phyloP scores from a whole-genome alignment of 495 filamentous ascomycete genomes.

The Lasiosphaeria miniovina region DNA sequence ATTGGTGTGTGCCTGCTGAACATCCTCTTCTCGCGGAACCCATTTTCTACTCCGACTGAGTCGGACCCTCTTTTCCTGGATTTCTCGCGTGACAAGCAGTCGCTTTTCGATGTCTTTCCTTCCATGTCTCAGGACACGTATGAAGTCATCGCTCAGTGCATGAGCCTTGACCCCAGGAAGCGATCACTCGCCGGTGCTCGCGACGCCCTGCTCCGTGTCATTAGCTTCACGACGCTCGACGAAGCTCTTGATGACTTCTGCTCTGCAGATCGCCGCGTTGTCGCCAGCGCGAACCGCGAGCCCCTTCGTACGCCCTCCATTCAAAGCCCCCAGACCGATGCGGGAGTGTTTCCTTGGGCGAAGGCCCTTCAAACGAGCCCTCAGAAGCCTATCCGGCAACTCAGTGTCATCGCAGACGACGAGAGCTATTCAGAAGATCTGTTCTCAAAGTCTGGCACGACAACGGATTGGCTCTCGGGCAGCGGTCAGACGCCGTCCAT shows the following conservation, averaged over 20 bases:
- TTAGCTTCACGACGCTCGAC: conserved; percentile 87
- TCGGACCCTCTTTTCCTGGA: conserved; percentile 87
- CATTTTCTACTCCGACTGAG: conserved; percentile 82
- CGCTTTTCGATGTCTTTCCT: conserved; percentile 95
- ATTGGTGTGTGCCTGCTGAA: conserved; percentile 95
- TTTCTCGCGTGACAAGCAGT: conserved; percentile 87
- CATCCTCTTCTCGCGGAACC: conserved; percentile 92
- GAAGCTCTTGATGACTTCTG: conserved; percentile 93
- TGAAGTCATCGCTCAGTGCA: conserved; percentile 80
- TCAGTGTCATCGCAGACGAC: conserved; percentile 78
- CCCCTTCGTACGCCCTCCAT: conserved; percentile 94
- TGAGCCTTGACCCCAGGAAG: conserved; percentile 87
- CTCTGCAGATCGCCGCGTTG: conserved; percentile 65
- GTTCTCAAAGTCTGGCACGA: conserved; percentile 75
- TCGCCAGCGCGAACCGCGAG: conserved; percentile 86
- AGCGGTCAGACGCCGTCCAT: conserved; percentile 68
- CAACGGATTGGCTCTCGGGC: conserved; percentile 69
- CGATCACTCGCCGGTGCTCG: conserved; percentile 76
- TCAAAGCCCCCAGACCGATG: conserved; percentile 77
- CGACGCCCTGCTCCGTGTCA: conserved; percentile 68
- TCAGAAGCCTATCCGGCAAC: conserved; percentile 70
- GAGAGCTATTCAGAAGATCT: conserved; percentile 81
- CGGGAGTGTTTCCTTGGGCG: conserved; percentile 89
- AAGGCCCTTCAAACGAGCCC: conserved; percentile 81
- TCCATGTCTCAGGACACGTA: conserved; percentile 98